These are phyloP conservation scores for Candida broadrunensis DNA, from an alignment of 805 yeast species.

Conservation along the genomic window DNA sequence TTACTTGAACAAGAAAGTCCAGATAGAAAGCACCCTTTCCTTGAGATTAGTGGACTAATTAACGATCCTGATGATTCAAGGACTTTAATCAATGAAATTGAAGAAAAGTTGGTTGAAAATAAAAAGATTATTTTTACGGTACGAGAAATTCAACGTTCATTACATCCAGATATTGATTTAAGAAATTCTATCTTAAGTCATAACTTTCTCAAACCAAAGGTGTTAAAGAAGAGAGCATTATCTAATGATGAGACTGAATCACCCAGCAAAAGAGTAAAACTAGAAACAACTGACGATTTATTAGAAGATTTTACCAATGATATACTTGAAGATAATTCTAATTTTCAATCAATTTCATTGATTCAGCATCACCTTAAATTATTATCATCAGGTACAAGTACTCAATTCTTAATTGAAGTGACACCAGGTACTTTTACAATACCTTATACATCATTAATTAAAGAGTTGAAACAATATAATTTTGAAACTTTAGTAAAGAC, in stretches of 20 bases:
- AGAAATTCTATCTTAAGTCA: constrained; percentile 44
- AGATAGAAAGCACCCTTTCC: constrained; percentile 35
- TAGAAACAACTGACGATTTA: constrained; percentile 24
- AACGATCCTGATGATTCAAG: constrained; percentile 46
- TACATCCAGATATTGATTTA: constrained; percentile 44
- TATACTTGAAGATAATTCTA: constrained; percentile 8
- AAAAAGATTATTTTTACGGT: constrained; percentile 34
- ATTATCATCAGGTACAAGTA: constrained; percentile 46
- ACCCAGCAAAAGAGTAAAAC: constrained; percentile 16
- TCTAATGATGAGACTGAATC: constrained; percentile 13
- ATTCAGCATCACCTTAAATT: constrained; percentile 69
- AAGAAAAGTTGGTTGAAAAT: constrained; percentile 29
- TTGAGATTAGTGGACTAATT: constrained; percentile 46
- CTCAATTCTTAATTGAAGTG: constrained; percentile 61
- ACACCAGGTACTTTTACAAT: constrained; percentile 56
- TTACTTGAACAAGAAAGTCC: constrained; percentile 59
- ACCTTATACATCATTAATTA: constrained; percentile 54
- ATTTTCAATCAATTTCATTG: constrained; percentile 26
- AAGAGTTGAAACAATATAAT: constrained; percentile 44
- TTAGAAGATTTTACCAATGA: constrained; percentile 2
- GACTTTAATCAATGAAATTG: constrained; percentile 24
- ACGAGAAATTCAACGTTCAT: constrained; percentile 27
- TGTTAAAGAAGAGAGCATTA: constrained; percentile 12
- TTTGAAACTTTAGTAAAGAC: constrained; percentile 58
- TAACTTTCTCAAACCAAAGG: constrained; percentile 36